These are phyloP conservation scores for Myxozyma kluyveri DNA, from an alignment of 805 yeast species.

Conservation along the genomic window DNA sequence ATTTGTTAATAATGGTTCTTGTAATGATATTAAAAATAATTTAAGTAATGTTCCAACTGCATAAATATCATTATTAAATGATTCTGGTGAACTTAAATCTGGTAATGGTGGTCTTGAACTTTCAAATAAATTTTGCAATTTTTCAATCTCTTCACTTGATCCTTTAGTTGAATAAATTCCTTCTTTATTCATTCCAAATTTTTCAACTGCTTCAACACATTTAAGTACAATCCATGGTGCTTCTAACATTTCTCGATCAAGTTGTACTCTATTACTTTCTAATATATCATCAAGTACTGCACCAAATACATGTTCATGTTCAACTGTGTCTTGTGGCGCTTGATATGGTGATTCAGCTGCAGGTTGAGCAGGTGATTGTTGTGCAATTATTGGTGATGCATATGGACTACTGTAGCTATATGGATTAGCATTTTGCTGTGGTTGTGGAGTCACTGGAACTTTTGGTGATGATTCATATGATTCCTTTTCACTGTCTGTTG, in stretches of 20 bases:
- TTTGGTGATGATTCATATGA: not conserved
- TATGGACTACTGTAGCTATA: not conserved
- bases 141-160: conserved; percentile 68
- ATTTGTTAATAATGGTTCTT: conserved; percentile 76
- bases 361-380: not conserved
- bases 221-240: conserved; percentile 88
- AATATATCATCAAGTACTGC: conserved; percentile 74
- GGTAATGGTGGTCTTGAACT: conserved; percentile 44
- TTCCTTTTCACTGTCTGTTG: not conserved
- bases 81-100: conserved; percentile 52
- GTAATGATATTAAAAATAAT: conserved; percentile 76
- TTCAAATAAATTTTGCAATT: conserved; percentile 60
- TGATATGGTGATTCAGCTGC: not conserved
- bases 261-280: conserved; percentile 60
- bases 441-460: not conserved
- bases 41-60: conserved; percentile 85
- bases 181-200: conserved; percentile 77
- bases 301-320: conserved; percentile 55
- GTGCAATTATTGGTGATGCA: not conserved
- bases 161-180: conserved; percentile 90
- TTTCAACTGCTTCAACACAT: conserved; percentile 83
- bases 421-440: not conserved
- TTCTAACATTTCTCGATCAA: conserved; percentile 48
- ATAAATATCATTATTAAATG: conserved; percentile 74
- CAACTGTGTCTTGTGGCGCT: not conserved